These are phyloP conservation scores for Waitea zeae DNA, from an alignment of 1,284 basidiomycete genomes.

Conservation along the genomic window DNA sequence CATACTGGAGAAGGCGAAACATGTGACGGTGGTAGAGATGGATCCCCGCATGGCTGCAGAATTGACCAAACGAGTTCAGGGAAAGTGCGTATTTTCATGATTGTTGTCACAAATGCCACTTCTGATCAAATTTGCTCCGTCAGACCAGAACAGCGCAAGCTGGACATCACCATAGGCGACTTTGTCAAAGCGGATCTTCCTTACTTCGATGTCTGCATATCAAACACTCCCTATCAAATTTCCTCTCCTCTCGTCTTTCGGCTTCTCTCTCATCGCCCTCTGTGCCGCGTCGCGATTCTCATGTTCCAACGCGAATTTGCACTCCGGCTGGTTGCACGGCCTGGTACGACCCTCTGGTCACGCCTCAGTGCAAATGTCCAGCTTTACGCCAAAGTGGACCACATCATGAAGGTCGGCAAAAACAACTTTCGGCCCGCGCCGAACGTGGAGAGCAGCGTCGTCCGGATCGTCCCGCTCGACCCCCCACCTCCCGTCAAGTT, in stretches of 20 bases:
- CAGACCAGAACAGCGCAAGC: slow-evolving; percentile 88
- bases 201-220: slow-evolving; percentile 98
- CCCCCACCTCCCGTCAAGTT: slow-evolving; percentile 93
- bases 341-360: slow-evolving; percentile 84
- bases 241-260: slow-evolving; percentile 97
- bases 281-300: slow-evolving; percentile 89
- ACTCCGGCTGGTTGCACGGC: slow-evolving; percentile 77
- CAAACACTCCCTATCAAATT: slow-evolving; percentile 98
- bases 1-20: slow-evolving; percentile 89
- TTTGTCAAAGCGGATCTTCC: slow-evolving; percentile 95
- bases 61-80: slow-evolving; percentile 92
- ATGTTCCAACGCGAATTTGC: slow-evolving; percentile 99
- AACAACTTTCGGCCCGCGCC: slow-evolving; percentile 97
- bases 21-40: slow-evolving; percentile 92
- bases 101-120: slow-evolving; percentile 4
- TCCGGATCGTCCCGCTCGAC: slow-evolving; percentile 83
- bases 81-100: slow-evolving; percentile 87
- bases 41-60: slow-evolving; percentile 99
- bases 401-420: slow-evolving; percentile 91
- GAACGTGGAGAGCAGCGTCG: slow-evolving; percentile 85
- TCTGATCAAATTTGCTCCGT: slow-evolving; percentile 3
- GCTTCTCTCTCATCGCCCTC: slow-evolving; percentile 87
- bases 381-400: slow-evolving; percentile 88
- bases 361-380: slow-evolving; percentile 94
- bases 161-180: slow-evolving; percentile 91